phyloP scores from a whole-genome alignment of 257 asterid genomes.

The Solanum virginianum region DNA sequence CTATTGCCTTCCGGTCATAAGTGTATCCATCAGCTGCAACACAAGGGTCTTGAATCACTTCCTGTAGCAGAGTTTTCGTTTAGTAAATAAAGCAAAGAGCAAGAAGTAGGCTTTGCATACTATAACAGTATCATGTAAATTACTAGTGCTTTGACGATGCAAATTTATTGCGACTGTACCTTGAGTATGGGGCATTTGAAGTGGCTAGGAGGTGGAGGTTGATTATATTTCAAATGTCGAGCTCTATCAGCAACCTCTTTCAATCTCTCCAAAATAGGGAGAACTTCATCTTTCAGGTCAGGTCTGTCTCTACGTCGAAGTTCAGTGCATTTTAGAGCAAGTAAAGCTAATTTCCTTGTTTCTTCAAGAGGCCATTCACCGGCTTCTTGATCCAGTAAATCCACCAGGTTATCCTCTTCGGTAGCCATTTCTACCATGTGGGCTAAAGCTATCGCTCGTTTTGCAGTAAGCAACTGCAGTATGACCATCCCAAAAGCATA shows the following conservation, averaged over 20 bases:
- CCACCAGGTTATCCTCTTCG: slow-evolving; percentile 16
- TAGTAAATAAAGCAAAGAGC: background rate
- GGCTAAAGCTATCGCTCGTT: slow-evolving; percentile 55
- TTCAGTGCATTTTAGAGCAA: too few relatives aligned
- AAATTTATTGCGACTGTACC: slow-evolving; percentile 17
- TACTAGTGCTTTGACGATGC: background rate
- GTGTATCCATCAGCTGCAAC: slow-evolving; percentile 96
- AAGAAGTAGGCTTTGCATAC: background rate
- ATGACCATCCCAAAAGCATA: slow-evolving; percentile 73
- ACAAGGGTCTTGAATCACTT: slow-evolving; percentile 68
- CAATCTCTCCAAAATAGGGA: background rate
- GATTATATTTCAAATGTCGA: slow-evolving; percentile 8
- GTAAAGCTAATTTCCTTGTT: too few relatives aligned
- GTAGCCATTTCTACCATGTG: slow-evolving; percentile 51
- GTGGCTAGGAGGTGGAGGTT: slow-evolving; percentile 41
- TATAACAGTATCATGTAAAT: background rate
- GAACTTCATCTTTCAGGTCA: too few relatives aligned
- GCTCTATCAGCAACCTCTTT: slow-evolving; percentile 39
- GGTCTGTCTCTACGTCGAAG: too few relatives aligned
- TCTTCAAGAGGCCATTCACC: too few relatives aligned
- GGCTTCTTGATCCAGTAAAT: too few relatives aligned
- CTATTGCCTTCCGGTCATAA: slow-evolving; percentile 61
- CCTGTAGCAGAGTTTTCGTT: slow-evolving; percentile 27
- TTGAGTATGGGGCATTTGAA: slow-evolving; percentile 68
- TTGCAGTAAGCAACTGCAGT: slow-evolving; percentile 65